phyloP scores from a whole-genome alignment of 108 stramenopile species.

The Cylindrotheca closterium region DNA sequence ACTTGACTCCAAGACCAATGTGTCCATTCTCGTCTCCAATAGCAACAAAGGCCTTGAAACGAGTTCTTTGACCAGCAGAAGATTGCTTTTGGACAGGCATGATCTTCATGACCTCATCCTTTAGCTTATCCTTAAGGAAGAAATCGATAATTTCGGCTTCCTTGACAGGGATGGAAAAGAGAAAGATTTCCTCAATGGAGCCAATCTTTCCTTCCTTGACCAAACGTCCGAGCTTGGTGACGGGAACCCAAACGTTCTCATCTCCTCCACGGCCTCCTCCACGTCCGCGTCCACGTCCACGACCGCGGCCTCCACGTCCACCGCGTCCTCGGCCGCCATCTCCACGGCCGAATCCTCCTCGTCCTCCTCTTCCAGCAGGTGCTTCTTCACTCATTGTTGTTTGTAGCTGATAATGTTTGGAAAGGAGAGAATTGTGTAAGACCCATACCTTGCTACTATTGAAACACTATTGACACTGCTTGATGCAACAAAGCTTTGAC shows the following conservation, averaged over 20 bases:
- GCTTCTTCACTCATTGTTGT: constrained; percentile 29
- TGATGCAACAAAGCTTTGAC: too few relatives aligned
- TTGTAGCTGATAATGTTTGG: not conserved
- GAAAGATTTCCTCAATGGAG: constrained; percentile 99
- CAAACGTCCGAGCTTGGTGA: constrained; percentile 99
- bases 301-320: constrained; percentile 69
- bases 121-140: constrained; percentile 95
- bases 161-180: constrained; percentile 99
- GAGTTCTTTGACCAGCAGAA: constrained; percentile 99
- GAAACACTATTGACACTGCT: too few relatives aligned
- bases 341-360: constrained; percentile 32
- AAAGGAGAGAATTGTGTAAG: not conserved
- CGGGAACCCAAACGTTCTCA: constrained; percentile 96
- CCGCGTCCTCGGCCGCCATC: constrained; percentile 64
- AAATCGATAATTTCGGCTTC: constrained; percentile 99
- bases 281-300: constrained; percentile 84
- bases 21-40: constrained; percentile 97
- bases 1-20: constrained; percentile 99
- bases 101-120: constrained; percentile 99
- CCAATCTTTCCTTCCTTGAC: constrained; percentile 99
- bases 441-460: too few relatives aligned
- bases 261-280: constrained; percentile 88
- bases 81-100: constrained; percentile 99
- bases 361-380: too few relatives aligned
- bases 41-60: constrained; percentile 99